Percentiles rank a stretch among this genome's conserved stretches.
phyloP scores from a whole-genome alignment of 2,329 filamentous ascomycete species.

The Aspergillus vadensis region DNA sequence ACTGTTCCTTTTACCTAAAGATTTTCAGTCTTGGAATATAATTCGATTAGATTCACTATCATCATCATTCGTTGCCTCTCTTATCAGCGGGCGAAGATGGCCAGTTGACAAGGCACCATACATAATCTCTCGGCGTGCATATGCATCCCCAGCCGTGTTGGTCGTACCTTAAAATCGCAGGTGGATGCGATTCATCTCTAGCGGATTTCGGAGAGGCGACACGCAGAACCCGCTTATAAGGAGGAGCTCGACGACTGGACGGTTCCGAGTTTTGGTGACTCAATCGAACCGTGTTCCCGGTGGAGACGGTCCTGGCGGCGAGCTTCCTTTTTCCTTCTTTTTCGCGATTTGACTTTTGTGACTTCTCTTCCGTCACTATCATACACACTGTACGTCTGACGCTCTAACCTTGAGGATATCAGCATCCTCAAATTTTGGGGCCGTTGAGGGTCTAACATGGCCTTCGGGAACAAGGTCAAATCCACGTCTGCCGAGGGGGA shows the following conservation, averaged over 20 bases:
- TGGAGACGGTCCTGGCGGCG: slow-evolving; percentile 18
- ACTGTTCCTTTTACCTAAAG: slow-evolving; percentile 30
- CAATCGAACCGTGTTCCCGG: slow-evolving; percentile 8
- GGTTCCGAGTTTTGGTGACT: slow-evolving; percentile 9
- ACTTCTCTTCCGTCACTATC: slow-evolving; percentile 5
- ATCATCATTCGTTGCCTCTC: slow-evolving; percentile 17
- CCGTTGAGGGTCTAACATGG: slow-evolving; percentile 27
- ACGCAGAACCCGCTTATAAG: background rate
- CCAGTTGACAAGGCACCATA: background rate
- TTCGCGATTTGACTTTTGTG: slow-evolving; percentile 3
- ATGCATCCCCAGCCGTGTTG: background rate
- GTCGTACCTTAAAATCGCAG: background rate
- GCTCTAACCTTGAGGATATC: background rate
- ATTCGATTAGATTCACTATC: slow-evolving; percentile 10
- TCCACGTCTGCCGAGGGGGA: slow-evolving; percentile 22
- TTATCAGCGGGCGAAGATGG: slow-evolving; percentile 11
- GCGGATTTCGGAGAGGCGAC: slow-evolving; percentile 4
- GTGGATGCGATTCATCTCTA: slow-evolving; percentile 3
- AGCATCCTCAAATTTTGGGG: slow-evolving; percentile 7
- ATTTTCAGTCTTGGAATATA: slow-evolving; percentile 16
- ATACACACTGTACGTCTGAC: background rate
- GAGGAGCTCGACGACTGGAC: background rate
- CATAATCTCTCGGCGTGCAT: background rate
- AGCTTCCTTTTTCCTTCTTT: slow-evolving; percentile 13
- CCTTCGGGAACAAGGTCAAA: slow-evolving; percentile 22